These are phyloP conservation scores for Apiospora kogelbergensis DNA, from an alignment of 2,329 filamentous ascomycete species.

Conservation along the genomic window DNA sequence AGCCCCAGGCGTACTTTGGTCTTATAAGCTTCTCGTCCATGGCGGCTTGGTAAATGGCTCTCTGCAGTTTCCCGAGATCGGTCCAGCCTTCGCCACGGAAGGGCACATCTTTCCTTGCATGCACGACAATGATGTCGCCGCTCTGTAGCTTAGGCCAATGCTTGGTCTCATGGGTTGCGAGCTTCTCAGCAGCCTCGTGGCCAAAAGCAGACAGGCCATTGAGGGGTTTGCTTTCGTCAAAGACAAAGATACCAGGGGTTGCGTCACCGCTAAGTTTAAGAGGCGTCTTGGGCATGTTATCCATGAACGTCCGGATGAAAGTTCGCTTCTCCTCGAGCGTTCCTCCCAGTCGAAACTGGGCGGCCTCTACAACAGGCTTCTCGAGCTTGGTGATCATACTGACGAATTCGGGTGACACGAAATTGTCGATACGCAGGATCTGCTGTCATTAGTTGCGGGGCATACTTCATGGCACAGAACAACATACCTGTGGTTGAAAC, in stretches of 20 bases:
- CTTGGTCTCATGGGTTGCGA: conserved; percentile 25
- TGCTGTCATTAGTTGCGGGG: conserved; percentile 29
- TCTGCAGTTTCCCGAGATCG: conserved; percentile 70
- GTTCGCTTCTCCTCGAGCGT: conserved; percentile 25
- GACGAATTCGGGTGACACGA: conserved; percentile 64
- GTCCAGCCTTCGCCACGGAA: conserved; percentile 69
- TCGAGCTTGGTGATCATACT: conserved; percentile 71
- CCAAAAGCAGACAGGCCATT: conserved; percentile 63
- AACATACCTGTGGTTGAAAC: conserved; percentile 62
- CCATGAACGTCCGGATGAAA: conserved; percentile 66
- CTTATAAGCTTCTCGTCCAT: conserved; percentile 60
- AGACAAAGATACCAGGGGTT: conserved; percentile 77
- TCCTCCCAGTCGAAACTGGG: conserved; percentile 59
- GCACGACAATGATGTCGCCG: conserved; percentile 79
- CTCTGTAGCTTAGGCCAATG: conserved; percentile 47
- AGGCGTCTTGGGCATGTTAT: conserved; percentile 59
- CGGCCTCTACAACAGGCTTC: conserved; percentile 71
- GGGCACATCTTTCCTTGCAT: conserved; percentile 68
- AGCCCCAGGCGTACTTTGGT: conserved; percentile 54
- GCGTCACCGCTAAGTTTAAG: conserved; percentile 67
- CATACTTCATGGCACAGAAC: background rate
- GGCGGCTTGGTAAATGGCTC: conserved; percentile 67
- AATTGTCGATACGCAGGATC: conserved; percentile 65
- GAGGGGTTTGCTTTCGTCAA: conserved; percentile 72
- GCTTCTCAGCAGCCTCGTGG: conserved; percentile 22